These are phyloP conservation scores for Chaetoceros tenuissimus DNA, from an alignment of 108 stramenopile genomes.

Conservation along the genomic window DNA sequence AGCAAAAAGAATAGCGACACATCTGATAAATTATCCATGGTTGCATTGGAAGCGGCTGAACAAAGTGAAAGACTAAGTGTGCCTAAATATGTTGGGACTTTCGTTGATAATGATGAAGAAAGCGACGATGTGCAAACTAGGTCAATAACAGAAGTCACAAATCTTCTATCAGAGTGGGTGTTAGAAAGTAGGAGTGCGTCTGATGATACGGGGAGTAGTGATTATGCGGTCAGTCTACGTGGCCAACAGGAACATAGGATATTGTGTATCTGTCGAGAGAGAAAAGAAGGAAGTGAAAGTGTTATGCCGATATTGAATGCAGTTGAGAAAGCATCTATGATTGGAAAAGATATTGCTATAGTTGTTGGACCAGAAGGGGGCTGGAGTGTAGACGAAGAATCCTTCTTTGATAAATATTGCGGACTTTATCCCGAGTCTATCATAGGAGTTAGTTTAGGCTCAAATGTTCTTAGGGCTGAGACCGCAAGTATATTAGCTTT, in stretches of 20 bases:
- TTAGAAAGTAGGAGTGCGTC: neutral
- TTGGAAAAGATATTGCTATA: constrained; percentile 22
- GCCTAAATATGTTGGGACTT: constrained; percentile 11
- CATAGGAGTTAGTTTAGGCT: constrained; percentile 50
- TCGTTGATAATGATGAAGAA: too few species aligned
- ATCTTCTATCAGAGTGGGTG: constrained; percentile 1
- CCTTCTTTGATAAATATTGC: constrained; percentile 26
- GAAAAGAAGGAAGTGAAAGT: constrained; percentile 2
- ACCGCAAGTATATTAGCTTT: constrained; percentile 64
- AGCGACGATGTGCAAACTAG: neutral
- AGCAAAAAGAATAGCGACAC: constrained; percentile 4
- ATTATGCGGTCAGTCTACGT: too few species aligned
- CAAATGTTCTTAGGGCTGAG: constrained; percentile 59
- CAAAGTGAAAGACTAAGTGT: constrained; percentile 74
- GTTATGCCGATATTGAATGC: constrained; percentile 38
- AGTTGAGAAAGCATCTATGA: constrained; percentile 8
- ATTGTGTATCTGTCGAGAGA: constrained; percentile 59
- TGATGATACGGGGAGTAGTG: constrained; percentile 2
- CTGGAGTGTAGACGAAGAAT: constrained; percentile 65
- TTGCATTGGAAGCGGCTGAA: constrained; percentile 71
- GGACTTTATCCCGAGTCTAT: constrained; percentile 3
- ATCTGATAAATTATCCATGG: constrained; percentile 32
- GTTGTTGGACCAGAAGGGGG: constrained; percentile 82
- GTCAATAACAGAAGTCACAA: neutral
- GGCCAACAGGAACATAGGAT: constrained; percentile 3